phyloP scores from a whole-genome alignment of 495 filamentous ascomycete genomes.

The Saxophila tyrrhenica region DNA sequence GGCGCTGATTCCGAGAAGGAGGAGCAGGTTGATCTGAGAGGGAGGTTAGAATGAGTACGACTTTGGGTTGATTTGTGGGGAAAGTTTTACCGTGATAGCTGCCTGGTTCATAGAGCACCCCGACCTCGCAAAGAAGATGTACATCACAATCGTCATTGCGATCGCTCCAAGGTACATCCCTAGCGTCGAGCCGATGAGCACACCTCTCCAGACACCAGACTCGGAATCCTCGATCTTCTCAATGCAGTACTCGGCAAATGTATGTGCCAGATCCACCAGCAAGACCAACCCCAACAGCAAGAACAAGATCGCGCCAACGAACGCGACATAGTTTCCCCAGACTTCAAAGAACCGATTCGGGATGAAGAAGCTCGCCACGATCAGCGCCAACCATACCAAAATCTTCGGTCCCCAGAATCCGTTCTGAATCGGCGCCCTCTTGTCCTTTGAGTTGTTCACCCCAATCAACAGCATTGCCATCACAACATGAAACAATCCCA shows the following conservation, averaged over 20 bases:
- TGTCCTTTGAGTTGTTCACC: slow-evolving; percentile 75
- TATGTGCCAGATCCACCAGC: slow-evolving; percentile 88
- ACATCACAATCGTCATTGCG: slow-evolving; percentile 92
- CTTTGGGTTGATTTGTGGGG: neutral
- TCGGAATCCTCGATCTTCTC: slow-evolving; percentile 85
- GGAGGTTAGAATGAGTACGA: no score
- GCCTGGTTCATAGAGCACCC: slow-evolving; percentile 92
- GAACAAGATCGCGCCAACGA: slow-evolving; percentile 85
- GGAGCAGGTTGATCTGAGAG: slow-evolving; percentile 63
- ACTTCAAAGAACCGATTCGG: slow-evolving; percentile 90
- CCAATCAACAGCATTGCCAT: slow-evolving; percentile 76
- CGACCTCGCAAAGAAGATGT: slow-evolving; percentile 80
- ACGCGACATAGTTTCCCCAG: slow-evolving; percentile 89
- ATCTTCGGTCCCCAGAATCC: slow-evolving; percentile 87
- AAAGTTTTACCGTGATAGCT: slow-evolving; percentile 45
- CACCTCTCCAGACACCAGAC: slow-evolving; percentile 67
- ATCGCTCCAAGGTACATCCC: slow-evolving; percentile 86
- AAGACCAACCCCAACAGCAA: slow-evolving; percentile 84
- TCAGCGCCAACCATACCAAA: slow-evolving; percentile 71
- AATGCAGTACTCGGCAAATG: slow-evolving; percentile 95
- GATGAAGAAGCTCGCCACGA: slow-evolving; percentile 89
- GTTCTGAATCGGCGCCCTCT: slow-evolving; percentile 82
- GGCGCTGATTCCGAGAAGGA: slow-evolving; percentile 69
- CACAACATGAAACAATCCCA: slow-evolving; percentile 84
- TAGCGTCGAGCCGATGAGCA: slow-evolving; percentile 84